Evolutionary conservation across 2,329 filamentous ascomycete genomes (phyloP).

Genomic region (Aspergillus tamarii): DNA sequence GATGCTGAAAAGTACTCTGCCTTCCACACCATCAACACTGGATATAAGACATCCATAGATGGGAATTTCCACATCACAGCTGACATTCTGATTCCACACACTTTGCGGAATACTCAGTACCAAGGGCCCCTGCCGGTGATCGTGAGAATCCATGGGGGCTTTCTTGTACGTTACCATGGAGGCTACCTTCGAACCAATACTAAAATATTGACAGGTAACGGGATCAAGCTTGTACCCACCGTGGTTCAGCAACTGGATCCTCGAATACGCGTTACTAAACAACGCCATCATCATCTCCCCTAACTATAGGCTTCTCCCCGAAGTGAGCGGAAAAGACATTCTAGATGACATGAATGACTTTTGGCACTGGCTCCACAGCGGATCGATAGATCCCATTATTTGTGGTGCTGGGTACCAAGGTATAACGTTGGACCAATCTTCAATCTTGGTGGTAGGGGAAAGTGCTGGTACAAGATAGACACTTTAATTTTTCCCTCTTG

Average conservation of each 20-base stretch:
- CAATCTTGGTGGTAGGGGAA: background rate
- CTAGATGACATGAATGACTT: constrained; percentile 6
- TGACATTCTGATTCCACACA: background rate
- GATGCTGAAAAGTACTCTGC: background rate
- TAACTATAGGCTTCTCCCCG: constrained; percentile 3
- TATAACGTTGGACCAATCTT: background rate
- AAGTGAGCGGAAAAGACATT: constrained; percentile 1
- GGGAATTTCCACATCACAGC: background rate
- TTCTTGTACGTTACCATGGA: background rate
- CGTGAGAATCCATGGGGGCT: constrained; percentile 4
- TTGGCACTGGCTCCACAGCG: background rate
- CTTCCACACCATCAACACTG: background rate
- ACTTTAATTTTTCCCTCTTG: too few relatives aligned
- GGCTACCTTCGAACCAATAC: background rate
- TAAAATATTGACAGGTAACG: background rate
- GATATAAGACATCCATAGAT: background rate
- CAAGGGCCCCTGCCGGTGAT: background rate
- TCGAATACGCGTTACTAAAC: background rate
- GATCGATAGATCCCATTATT: background rate
- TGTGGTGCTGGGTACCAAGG: background rate
- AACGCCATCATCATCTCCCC: constrained; percentile 5
- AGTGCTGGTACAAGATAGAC: background rate
- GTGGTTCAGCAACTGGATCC: constrained; percentile 8
- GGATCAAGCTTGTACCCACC: constrained; percentile 7
- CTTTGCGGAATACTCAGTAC: background rate